Conservation (phyloP, 2,329 filamentous ascomycete species). For the Calonectria pseudoturangicola region DNA sequence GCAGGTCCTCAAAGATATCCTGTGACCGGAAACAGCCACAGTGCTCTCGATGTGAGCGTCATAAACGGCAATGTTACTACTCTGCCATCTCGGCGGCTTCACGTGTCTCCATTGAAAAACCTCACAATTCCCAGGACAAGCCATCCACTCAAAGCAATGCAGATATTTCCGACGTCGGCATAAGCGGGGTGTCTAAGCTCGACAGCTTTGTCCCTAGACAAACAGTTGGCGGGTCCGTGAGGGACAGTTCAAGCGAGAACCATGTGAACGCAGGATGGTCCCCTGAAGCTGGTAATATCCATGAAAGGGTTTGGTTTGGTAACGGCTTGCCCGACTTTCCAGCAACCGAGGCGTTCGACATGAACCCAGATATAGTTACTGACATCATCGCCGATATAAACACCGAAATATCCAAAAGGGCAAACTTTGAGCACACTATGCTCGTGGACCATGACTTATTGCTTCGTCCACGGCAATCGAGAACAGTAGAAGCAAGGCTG, state of each 20-base stretch:
- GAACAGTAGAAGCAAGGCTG: background rate
- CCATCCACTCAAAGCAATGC: background rate
- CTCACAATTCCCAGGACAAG: background rate
- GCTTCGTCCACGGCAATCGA: background rate
- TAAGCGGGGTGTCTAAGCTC: background rate
- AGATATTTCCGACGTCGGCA: background rate
- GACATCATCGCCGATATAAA: background rate
- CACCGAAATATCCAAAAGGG: background rate
- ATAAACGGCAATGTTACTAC: background rate
- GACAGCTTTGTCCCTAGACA: background rate
- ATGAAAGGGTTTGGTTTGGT: background rate
- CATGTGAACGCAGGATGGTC: background rate
- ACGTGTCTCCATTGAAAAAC: background rate
- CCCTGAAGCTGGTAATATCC: background rate
- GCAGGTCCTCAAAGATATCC: background rate
- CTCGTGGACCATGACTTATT: background rate
- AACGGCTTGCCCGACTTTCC: background rate
- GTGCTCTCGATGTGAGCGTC: conserved; percentile 6
- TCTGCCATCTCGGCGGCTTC: background rate
- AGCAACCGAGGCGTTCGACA: background rate
- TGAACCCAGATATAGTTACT: background rate
- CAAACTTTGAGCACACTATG: background rate
- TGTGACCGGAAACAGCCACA: background rate
- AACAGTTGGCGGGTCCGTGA: background rate
- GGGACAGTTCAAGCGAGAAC: background rate